A percentile compares a stretch with the other conserved stretches of the same genome.
These are phyloP conservation scores for Hansenula anomala DNA, from an alignment of 1,139 yeast genomes.

Conservation along the genomic window DNA sequence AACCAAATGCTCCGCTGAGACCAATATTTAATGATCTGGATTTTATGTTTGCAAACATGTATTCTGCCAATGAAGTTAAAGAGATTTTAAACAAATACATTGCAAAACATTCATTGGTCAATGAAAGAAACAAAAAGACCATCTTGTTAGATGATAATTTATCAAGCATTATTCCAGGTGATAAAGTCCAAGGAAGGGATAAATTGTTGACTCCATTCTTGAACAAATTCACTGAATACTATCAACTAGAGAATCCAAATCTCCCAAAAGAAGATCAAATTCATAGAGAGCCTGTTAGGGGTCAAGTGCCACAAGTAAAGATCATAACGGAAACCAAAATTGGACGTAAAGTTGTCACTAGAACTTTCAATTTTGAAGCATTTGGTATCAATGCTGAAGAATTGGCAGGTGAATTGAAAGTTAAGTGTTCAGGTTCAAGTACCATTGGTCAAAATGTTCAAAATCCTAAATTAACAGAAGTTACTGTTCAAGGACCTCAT, in stretches of 20 bases:
- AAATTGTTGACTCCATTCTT: constrained; percentile 46
- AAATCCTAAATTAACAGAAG: constrained; percentile 57
- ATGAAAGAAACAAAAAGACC: constrained; percentile 40
- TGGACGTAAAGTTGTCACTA: constrained; percentile 78
- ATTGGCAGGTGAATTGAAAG: constrained; percentile 65
- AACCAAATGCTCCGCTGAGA: constrained; percentile 49
- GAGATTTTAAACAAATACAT: constrained; percentile 52
- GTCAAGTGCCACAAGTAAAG: constrained; percentile 61
- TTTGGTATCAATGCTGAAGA: constrained; percentile 62
- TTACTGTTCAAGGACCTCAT: constrained; percentile 90
- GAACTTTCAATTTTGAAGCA: constrained; percentile 62
- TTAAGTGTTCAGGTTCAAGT: constrained; percentile 85
- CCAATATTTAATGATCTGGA: constrained; percentile 45
- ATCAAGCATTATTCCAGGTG: constrained; percentile 26
- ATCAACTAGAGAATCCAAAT: constrained; percentile 48
- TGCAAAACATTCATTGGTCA: constrained; percentile 43
- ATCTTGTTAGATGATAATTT: constrained; percentile 51
- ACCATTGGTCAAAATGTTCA: constrained; percentile 57
- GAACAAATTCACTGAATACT: constrained; percentile 51
- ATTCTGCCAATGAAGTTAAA: constrained; percentile 51
- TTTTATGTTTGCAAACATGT: constrained; percentile 34
- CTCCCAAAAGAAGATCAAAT: constrained; percentile 30
- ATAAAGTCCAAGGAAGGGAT: constrained; percentile 41
- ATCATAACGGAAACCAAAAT: constrained; percentile 73
- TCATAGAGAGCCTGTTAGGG: constrained; percentile 42